phyloP scores from a whole-genome alignment of 1,284 basidiomycete genomes.

The Cutaneotrichosporon curvatum region DNA sequence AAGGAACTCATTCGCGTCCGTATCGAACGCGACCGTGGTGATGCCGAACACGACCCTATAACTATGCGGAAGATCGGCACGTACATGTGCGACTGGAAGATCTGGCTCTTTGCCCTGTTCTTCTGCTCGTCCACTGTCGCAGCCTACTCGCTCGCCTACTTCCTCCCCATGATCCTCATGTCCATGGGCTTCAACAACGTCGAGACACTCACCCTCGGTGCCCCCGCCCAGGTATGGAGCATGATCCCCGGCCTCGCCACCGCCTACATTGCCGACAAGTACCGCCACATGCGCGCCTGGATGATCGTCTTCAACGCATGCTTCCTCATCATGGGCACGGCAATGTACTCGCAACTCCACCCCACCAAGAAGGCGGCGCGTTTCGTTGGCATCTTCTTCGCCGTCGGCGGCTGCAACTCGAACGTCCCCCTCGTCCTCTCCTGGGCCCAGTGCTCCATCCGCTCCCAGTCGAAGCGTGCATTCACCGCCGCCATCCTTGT shows the following conservation, averaged over 20 bases:
- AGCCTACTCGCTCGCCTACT: constrained; percentile 31
- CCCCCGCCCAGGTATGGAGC: constrained; percentile 43
- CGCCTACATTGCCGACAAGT: constrained; percentile 43
- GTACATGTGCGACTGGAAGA: constrained; percentile 44
- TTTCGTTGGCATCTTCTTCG: constrained; percentile 21
- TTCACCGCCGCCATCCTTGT: constrained; percentile 20
- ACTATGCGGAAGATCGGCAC: constrained; percentile 35
- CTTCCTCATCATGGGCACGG: constrained; percentile 7
- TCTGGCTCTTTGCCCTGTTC: constrained; percentile 48
- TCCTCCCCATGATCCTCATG: constrained; percentile 47
- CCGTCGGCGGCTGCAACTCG: constrained; percentile 32
- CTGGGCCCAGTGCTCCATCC: constrained; percentile 46
- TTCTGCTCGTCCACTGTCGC: constrained; percentile 30
- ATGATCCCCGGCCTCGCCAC: constrained; percentile 37
- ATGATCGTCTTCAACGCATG: constrained; percentile 10
- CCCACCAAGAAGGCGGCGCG: constrained; percentile 6
- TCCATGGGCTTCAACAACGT: constrained; percentile 41
- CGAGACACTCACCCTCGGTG: constrained; percentile 36
- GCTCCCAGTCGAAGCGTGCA: constrained; percentile 43
- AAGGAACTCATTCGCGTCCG: constrained; percentile 8
- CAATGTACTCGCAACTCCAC: constrained; percentile 13
- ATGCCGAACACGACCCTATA: constrained; percentile 44
- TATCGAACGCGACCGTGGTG: constrained; percentile 25
- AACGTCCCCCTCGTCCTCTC: constrained; percentile 37
- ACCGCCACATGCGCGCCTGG: constrained; percentile 1